A percentile compares a stretch with the other conserved stretches of the same genome.
phyloP scores from a whole-genome alignment of 2,329 filamentous ascomycete species.

The Penicillium sumatraense region DNA sequence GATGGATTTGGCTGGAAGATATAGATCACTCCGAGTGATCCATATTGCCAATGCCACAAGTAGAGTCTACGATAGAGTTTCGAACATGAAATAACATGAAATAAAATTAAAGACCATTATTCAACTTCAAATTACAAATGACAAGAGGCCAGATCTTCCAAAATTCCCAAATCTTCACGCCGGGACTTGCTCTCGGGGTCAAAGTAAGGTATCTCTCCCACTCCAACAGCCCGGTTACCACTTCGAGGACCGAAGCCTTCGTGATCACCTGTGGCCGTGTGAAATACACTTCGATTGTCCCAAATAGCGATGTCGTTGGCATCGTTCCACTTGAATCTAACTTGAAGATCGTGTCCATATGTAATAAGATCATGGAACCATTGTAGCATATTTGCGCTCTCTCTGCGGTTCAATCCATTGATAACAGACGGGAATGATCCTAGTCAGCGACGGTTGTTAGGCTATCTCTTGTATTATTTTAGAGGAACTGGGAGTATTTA shows the following conservation, averaged over 20 bases:
- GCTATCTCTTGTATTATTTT: neutral
- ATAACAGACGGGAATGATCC: slow-evolving; percentile 22
- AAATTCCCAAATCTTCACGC: slow-evolving; percentile 27
- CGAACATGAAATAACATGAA: too few species aligned
- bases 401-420: slow-evolving; percentile 34
- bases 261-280: slow-evolving; percentile 60
- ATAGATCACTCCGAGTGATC: neutral
- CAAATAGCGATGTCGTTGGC: slow-evolving; percentile 57
- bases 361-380: slow-evolving; percentile 41
- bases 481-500: neutral
- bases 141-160: slow-evolving; percentile 20
- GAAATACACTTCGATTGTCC: slow-evolving; percentile 62
- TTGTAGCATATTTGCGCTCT: slow-evolving; percentile 34
- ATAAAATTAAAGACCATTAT: too few species aligned
- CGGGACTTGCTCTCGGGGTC: slow-evolving; percentile 47
- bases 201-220: slow-evolving; percentile 60
- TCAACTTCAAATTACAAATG: slow-evolving; percentile 16
- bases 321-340: slow-evolving; percentile 40
- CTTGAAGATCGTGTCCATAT: slow-evolving; percentile 45
- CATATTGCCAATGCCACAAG: too few species aligned
- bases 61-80: too few species aligned
- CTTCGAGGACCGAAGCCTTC: slow-evolving; percentile 52
- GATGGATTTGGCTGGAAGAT: slow-evolving; percentile 3
- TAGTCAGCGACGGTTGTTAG: neutral
- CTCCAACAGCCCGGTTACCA: slow-evolving; percentile 55